A percentile compares a stretch with the other conserved stretches of the same genome.
Conservation (phyloP, 148 eudicot genomes). For the Rheum nobile region DNA sequence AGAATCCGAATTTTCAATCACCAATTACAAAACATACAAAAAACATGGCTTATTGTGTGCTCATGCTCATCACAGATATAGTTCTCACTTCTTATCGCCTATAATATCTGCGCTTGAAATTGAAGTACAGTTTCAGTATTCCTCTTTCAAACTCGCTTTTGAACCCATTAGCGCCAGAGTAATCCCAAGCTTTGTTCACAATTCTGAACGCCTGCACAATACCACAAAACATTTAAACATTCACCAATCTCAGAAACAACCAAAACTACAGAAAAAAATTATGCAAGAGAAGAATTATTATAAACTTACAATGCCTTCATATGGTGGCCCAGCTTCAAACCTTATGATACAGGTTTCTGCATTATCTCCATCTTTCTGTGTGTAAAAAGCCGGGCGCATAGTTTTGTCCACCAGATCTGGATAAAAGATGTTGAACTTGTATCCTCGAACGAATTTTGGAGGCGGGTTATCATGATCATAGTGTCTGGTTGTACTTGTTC, state of each 20-base stretch:
- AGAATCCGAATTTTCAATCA: neutral
- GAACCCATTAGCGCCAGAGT: constrained; percentile 76
- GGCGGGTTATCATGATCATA: constrained; percentile 93
- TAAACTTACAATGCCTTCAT: constrained; percentile 74
- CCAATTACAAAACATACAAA: neutral
- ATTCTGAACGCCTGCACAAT: constrained; percentile 62
- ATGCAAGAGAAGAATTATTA: neutral
- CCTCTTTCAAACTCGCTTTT: constrained; percentile 91
- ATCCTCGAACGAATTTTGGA: constrained; percentile 90
- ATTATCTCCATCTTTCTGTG: constrained; percentile 81
- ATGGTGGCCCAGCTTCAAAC: constrained; percentile 93
- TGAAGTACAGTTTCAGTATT: constrained; percentile 68
- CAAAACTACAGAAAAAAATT: neutral
- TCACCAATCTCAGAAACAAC: too few relatives aligned
- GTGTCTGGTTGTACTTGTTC: constrained; percentile 93
- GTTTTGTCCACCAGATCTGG: constrained; percentile 82
- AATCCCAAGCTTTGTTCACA: constrained; percentile 90
- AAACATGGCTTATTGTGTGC: neutral
- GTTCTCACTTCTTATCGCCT: constrained; percentile 35
- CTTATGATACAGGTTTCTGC: constrained; percentile 73
- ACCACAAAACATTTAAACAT: neutral
- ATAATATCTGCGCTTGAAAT: constrained; percentile 65
- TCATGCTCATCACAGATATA: neutral
- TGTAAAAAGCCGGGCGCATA: constrained; percentile 52
- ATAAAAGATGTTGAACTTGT: constrained; percentile 89